phyloP scores from a whole-genome alignment of 257 asterid species.

The Echites panduratus region DNA sequence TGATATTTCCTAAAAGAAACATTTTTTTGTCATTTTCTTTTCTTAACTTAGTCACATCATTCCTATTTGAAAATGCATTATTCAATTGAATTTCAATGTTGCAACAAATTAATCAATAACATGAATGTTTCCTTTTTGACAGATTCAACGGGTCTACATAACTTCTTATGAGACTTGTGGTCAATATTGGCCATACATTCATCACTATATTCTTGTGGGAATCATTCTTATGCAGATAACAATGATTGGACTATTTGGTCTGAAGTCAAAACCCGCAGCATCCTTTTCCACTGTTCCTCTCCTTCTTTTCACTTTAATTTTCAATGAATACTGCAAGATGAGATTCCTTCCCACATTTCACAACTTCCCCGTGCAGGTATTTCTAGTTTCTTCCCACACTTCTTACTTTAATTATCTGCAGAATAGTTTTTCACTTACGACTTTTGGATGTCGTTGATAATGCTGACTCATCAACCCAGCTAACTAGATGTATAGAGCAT shows the following conservation, averaged over 20 bases:
- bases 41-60: not conserved
- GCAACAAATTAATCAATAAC: not conserved
- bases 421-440: too few relatives aligned
- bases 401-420: too few relatives aligned
- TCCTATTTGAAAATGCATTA: not conserved
- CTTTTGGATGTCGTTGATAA: too few relatives aligned
- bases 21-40: not conserved
- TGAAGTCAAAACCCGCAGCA: conserved; percentile 90
- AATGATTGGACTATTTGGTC: conserved; percentile 86
- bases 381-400: not conserved
- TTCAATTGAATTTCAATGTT: not conserved
- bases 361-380: conserved; percentile 72
- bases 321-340: conserved; percentile 82
- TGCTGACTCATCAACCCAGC: too few relatives aligned
- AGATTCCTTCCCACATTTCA: conserved; percentile 76
- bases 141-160: conserved; percentile 80
- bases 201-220: conserved; percentile 68
- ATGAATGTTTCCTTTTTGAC: conserved; percentile 18
- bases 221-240: conserved; percentile 78
- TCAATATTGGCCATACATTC: conserved; percentile 86
- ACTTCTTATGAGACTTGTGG: conserved; percentile 89
- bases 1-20: not conserved
- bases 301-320: conserved; percentile 56
- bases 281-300: conserved; percentile 70
- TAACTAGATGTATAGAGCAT: too few relatives aligned